Conservation (phyloP, 805 yeast species). For the Candida boleticola region DNA sequence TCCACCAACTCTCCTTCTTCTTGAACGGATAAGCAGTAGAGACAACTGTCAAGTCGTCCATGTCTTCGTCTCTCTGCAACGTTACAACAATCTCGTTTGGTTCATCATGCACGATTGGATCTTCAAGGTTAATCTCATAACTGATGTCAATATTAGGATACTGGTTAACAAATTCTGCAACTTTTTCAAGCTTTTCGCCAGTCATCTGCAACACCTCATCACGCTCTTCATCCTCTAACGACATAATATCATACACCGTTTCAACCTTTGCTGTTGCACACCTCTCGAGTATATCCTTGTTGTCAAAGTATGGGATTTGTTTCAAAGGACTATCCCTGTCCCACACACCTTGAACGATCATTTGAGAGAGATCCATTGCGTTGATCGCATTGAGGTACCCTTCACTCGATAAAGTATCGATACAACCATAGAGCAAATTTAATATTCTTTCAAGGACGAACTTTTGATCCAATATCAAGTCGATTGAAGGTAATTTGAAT, state of each 20-base stretch:
- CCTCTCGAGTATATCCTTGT: slow-evolving; percentile 46
- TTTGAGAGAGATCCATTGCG: slow-evolving; percentile 86
- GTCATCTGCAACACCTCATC: slow-evolving; percentile 57
- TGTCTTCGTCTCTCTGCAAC: slow-evolving; percentile 73
- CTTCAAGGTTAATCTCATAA: slow-evolving; percentile 45
- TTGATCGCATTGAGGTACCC: slow-evolving; percentile 75
- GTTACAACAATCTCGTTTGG: slow-evolving; percentile 47
- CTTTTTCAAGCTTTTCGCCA: slow-evolving; percentile 48
- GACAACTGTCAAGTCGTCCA: slow-evolving; percentile 57
- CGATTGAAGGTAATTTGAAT: slow-evolving; percentile 52
- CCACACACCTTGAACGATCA: slow-evolving; percentile 87
- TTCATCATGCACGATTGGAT: slow-evolving; percentile 46
- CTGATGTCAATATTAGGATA: slow-evolving; percentile 82
- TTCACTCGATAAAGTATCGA: slow-evolving; percentile 76
- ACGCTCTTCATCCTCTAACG: slow-evolving; percentile 75
- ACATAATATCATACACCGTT: slow-evolving; percentile 76
- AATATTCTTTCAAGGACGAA: slow-evolving; percentile 49
- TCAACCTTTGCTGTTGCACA: slow-evolving; percentile 58
- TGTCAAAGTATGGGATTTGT: slow-evolving; percentile 72
- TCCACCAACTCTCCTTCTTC: slow-evolving; percentile 82
- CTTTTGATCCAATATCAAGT: slow-evolving; percentile 56
- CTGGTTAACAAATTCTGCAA: slow-evolving; percentile 85
- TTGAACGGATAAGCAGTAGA: slow-evolving; percentile 57
- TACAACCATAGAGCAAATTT: slow-evolving; percentile 58
- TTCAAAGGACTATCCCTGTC: slow-evolving; percentile 71